A percentile compares a stretch with the other conserved stretches of the same genome.
Conservation (phyloP, 2,329 filamentous ascomycete genomes). For the Paraphoma sp. region DNA sequence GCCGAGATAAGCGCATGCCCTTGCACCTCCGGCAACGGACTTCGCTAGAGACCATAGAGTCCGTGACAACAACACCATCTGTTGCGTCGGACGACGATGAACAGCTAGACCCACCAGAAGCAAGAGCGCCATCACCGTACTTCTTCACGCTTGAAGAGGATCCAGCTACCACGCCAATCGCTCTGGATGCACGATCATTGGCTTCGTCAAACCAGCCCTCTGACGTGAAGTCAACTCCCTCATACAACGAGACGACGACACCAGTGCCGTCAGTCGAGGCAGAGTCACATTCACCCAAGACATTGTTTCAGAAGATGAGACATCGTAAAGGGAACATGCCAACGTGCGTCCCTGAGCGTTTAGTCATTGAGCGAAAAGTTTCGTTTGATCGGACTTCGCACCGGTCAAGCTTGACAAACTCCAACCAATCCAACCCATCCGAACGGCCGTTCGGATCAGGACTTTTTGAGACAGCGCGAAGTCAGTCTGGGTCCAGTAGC, state of each 20-base stretch:
- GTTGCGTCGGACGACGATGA: slow-evolving; percentile 11
- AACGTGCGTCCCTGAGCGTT: slow-evolving; percentile 10
- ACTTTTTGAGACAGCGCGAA: slow-evolving; percentile 11
- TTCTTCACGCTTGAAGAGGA: slow-evolving; percentile 19
- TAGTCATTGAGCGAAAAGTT: slow-evolving; percentile 41
- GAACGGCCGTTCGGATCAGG: slow-evolving; percentile 17
- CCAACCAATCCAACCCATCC: slow-evolving; percentile 26
- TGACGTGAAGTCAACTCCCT: slow-evolving; percentile 16
- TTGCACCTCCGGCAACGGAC: slow-evolving; percentile 29
- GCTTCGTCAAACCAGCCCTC: slow-evolving; percentile 9
- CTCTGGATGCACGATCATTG: neutral
- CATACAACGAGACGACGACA: slow-evolving; percentile 5
- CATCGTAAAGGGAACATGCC: slow-evolving; percentile 19
- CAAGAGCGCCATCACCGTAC: slow-evolving; percentile 17
- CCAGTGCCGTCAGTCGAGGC: neutral
- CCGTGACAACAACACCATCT: slow-evolving; percentile 24
- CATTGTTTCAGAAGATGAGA: slow-evolving; percentile 30
- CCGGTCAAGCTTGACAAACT: slow-evolving; percentile 32
- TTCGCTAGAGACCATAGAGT: slow-evolving; percentile 42
- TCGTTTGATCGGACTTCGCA: slow-evolving; percentile 44
- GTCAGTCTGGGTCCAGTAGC: slow-evolving; percentile 29
- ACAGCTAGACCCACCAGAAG: slow-evolving; percentile 20
- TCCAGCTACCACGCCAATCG: slow-evolving; percentile 6
- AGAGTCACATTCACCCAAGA: slow-evolving; percentile 23
- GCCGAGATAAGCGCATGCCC: slow-evolving; percentile 29